phyloP scores from a whole-genome alignment of 2,329 filamentous ascomycete species.

The Samsoniella hepiali region DNA sequence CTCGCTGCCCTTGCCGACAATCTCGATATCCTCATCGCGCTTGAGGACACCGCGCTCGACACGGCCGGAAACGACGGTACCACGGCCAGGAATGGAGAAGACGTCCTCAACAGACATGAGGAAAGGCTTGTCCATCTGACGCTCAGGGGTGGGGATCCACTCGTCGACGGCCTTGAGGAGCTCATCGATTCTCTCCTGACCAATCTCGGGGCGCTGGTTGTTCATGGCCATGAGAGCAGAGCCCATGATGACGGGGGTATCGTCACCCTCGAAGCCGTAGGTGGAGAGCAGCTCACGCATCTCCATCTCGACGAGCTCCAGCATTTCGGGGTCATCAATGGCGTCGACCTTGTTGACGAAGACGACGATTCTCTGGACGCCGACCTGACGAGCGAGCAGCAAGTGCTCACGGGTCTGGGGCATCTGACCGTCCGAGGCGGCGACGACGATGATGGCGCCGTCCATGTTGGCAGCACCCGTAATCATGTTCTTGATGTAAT shows the following conservation, averaged over 20 bases:
- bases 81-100: conserved; percentile 87
- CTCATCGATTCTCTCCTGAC: conserved; percentile 82
- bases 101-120: conserved; percentile 96
- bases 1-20: conserved; percentile 78
- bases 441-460: conserved; percentile 96
- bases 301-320: conserved; percentile 99
- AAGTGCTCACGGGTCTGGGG: conserved; percentile 98
- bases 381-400: conserved; percentile 94
- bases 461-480: conserved; percentile 99
- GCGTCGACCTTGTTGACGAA: conserved; percentile 99
- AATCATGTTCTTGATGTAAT: conserved; percentile 99
- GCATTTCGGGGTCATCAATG: conserved; percentile 96
- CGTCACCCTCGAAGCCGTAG: conserved; percentile 97
- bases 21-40: conserved; percentile 91
- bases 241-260: conserved; percentile 95
- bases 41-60: conserved; percentile 94
- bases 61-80: conserved; percentile 94
- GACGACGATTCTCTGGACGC: conserved; percentile 96
- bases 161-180: conserved; percentile 84
- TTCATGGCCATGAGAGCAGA: conserved; percentile 95
- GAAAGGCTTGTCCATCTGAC: conserved; percentile 97
- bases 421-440: conserved; percentile 98
- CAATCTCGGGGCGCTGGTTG: conserved; percentile 81
- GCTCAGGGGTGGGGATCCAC: conserved; percentile 94
- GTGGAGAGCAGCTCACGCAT: conserved; percentile 93